Percentiles rank a stretch among this genome's conserved stretches.
phyloP scores from a whole-genome alignment of 2,329 filamentous ascomycete genomes.

The Aspergillus neotritici region DNA sequence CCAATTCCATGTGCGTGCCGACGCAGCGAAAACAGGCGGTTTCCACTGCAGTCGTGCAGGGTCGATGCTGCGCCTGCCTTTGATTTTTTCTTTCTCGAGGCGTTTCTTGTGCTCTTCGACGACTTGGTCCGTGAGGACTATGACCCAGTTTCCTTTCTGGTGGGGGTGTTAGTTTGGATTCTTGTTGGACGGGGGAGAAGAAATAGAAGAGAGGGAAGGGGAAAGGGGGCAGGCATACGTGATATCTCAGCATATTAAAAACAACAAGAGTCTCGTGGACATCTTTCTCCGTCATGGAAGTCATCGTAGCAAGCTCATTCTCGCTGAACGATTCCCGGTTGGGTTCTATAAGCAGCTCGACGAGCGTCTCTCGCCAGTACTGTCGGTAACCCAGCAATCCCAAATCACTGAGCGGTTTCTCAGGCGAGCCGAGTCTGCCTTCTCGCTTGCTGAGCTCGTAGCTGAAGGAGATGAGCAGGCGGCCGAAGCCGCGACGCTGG shows the following conservation, averaged over 20 bases:
- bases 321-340: conserved; percentile 67
- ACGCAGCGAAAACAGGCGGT: conserved; percentile 87
- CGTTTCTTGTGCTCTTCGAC: conserved; percentile 63
- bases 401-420: conserved; percentile 92
- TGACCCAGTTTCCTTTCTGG: conserved; percentile 86
- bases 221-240: conserved; percentile 53
- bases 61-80: conserved; percentile 69
- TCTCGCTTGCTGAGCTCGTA: conserved; percentile 96
- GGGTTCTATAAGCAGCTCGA: conserved; percentile 74
- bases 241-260: conserved; percentile 90
- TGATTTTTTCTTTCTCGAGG: conserved; percentile 72
- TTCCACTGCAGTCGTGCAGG: conserved; percentile 83
- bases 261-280: conserved; percentile 93
- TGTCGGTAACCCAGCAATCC: conserved; percentile 91
- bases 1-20: conserved; percentile 93
- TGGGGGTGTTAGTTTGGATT: conserved; percentile 13
- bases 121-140: conserved; percentile 81
- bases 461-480: conserved; percentile 90
- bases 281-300: conserved; percentile 96
- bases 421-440: conserved; percentile 87
- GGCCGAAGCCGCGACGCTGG: conserved; percentile 88
- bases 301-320: conserved; percentile 69
- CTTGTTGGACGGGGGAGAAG: neutral
- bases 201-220: neutral
- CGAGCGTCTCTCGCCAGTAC: conserved; percentile 94